phyloP scores from a whole-genome alignment of 202 grass and related monocot genomes.

The Sporobolus alterniflorus region DNA sequence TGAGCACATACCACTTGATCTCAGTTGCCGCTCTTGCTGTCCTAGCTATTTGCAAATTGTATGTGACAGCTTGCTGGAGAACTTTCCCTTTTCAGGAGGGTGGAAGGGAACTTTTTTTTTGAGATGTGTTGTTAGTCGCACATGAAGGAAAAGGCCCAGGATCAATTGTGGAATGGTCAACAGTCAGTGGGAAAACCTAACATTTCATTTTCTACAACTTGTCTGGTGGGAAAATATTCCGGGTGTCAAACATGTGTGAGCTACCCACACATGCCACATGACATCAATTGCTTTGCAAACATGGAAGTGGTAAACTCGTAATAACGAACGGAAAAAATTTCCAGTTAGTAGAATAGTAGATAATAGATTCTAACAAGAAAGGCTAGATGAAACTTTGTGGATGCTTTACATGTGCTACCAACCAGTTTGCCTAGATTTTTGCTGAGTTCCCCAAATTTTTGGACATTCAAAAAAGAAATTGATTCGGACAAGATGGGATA shows the following conservation, averaged over 20 bases:
- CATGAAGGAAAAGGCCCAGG: neutral
- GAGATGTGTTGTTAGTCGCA: neutral
- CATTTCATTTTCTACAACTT: constrained; percentile 13
- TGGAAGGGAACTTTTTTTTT: neutral
- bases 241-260: too few relatives aligned
- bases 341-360: neutral
- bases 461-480: too few relatives aligned
- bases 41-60: neutral
- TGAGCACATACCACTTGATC: neutral
- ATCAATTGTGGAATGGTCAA: neutral
- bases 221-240: neutral
- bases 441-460: too few relatives aligned
- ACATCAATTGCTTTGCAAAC: too few relatives aligned
- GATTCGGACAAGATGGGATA: too few relatives aligned
- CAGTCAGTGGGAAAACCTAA: neutral
- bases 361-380: neutral
- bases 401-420: constrained; percentile 31
- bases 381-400: neutral
- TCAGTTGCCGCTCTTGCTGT: neutral
- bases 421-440: constrained; percentile 26
- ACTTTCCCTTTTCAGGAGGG: neutral
- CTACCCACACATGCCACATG: too few relatives aligned
- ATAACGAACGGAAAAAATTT: neutral
- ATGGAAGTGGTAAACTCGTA: too few relatives aligned
- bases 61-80: neutral